These are phyloP conservation scores for Daldinia childiae DNA, from an alignment of 495 filamentous ascomycete genomes.

Conservation along the genomic window DNA sequence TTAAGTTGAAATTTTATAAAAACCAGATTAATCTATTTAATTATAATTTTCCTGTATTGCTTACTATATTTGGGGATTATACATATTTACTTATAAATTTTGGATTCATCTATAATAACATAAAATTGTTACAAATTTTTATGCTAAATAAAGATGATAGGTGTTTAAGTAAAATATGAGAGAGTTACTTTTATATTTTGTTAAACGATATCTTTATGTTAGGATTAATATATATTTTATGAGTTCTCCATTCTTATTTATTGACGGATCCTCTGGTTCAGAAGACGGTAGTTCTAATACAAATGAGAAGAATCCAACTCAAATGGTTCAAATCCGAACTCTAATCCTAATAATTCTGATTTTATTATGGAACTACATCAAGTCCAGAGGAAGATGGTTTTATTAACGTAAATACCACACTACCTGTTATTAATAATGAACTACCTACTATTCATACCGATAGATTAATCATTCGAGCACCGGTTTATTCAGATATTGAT, in stretches of 20 bases:
- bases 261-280: slow-evolving; percentile 9
- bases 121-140: slow-evolving; percentile 26
- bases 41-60: slow-evolving; percentile 12
- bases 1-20: slow-evolving; percentile 13
- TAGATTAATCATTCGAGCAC: slow-evolving; percentile 23
- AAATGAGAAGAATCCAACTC: slow-evolving; percentile 11
- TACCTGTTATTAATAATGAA: slow-evolving; percentile 12
- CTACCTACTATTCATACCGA: slow-evolving; percentile 18
- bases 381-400: slow-evolving; percentile 13
- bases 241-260: slow-evolving; percentile 17
- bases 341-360: slow-evolving; percentile 18
- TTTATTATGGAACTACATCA: slow-evolving; percentile 5
- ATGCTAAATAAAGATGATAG: slow-evolving; percentile 19
- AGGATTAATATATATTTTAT: slow-evolving; percentile 17
- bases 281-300: slow-evolving; percentile 18
- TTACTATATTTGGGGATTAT: slow-evolving; percentile 22
- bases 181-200: slow-evolving; percentile 26
- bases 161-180: slow-evolving; percentile 27
- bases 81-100: slow-evolving; percentile 25
- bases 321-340: slow-evolving; percentile 13
- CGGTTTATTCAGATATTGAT: slow-evolving; percentile 21
- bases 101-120: slow-evolving; percentile 28
- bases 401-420: slow-evolving; percentile 12
- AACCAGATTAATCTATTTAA: slow-evolving; percentile 13
- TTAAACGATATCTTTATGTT: slow-evolving; percentile 19